Percentiles rank a stretch among this genome's conserved stretches.
phyloP scores from a whole-genome alignment of 164 flowering plant genomes.

The Warburgia ugandensis region DNA sequence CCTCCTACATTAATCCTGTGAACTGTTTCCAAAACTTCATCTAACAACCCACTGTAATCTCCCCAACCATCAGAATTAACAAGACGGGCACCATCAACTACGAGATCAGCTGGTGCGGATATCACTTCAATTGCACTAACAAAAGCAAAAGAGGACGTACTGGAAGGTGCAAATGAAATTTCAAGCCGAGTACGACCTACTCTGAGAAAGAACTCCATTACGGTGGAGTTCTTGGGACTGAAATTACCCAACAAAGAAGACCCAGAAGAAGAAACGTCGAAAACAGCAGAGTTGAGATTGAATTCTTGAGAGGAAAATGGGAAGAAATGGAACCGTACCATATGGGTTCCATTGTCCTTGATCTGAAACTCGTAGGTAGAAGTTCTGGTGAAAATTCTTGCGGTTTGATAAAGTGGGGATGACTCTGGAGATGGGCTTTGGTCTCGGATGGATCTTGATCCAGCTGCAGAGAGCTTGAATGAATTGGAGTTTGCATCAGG shows the following conservation, averaged over 20 bases:
- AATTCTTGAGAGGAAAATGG: conserved; percentile 25
- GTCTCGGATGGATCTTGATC: background rate
- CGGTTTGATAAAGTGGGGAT: conserved; percentile 9
- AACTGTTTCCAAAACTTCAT: conserved; percentile 53
- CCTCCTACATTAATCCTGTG: conserved; percentile 83
- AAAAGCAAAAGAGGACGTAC: conserved; percentile 49
- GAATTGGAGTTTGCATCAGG: conserved; percentile 12
- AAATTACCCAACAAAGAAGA: conserved; percentile 7
- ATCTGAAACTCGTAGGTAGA: conserved; percentile 10
- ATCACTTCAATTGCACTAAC: conserved; percentile 74
- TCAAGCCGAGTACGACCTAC: conserved; percentile 19
- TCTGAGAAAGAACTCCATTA: conserved; percentile 13
- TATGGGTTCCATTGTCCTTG: conserved; percentile 37
- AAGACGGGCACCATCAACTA: conserved; percentile 33
- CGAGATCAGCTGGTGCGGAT: conserved; percentile 56
- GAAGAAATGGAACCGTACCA: conserved; percentile 75
- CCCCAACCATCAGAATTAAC: conserved; percentile 10
- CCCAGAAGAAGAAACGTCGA: conserved; percentile 22
- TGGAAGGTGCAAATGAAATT: conserved; percentile 47
- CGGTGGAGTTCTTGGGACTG: background rate
- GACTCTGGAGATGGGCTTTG: conserved; percentile 1
- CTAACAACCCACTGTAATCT: conserved; percentile 26
- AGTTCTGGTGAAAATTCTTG: conserved; percentile 6
- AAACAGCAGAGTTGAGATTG: conserved; percentile 26
- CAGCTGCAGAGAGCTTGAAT: background rate